Evolutionary conservation across 108 stramenopile genomes (phyloP), one percentile per base, ranked within the genome.

Genomic region (Cyclotella kingstonii): DNA sequence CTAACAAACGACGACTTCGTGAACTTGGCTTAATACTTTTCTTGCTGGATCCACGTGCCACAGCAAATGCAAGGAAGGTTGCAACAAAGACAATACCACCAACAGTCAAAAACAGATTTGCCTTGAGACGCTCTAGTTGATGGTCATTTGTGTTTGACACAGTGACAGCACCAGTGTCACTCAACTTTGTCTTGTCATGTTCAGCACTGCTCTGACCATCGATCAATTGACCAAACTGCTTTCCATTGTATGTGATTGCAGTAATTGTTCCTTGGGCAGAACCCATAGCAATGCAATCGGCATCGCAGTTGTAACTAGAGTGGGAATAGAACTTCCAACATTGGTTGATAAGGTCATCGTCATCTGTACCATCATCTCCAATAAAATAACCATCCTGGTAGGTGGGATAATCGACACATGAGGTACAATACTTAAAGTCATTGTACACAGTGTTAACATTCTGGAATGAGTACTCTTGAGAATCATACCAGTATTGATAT

Each of bases 271-370:
- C 84, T 72, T 92, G 90, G n/a, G 77, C 58, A 58, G 86, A 57
- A 15, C 73, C 90, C 70, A 78, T 57, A 18, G 90, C 73, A 40
- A 92, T 72, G 40, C 90, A 89, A 41, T 89, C 85, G 29, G 54
- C 57, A 45, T 81, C 84, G 61, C 87, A 89, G 46, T 75, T 76
- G 77, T 53, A 92, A 44, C 85, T 84, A 30, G 87, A 77, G 54
- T 92, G 90, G 10, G 85, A 87, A 43, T 85, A 84, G 50, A 92
- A 92, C 78, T 92, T 92, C 90, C 90, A 92, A 66, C 90, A 92
- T 54, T 92, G 90, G 60, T 92, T 92, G 76, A 92, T 92, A n/a
- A 92, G 43, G 67, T 92, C 90, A 45, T 89, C 90, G 38, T 92
- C 90, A 50, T 92, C 90, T 15, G 55, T 89, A 21, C 90, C 90